A percentile compares a stretch with the other conserved stretches of the same genome.
Conservation (phyloP, 768 basidiomycete species). For the Pulveroboletus sp. region DNA sequence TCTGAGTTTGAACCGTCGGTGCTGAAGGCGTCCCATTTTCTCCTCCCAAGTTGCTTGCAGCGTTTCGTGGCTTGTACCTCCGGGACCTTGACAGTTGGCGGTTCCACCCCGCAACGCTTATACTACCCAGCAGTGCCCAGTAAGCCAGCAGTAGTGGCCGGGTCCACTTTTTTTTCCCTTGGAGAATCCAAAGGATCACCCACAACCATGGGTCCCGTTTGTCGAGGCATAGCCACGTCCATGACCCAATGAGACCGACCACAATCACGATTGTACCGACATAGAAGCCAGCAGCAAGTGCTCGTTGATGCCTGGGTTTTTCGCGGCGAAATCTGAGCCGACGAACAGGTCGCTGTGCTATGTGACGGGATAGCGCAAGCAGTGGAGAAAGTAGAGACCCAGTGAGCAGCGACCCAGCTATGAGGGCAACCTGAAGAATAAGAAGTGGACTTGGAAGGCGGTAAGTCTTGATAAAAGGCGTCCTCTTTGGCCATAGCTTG, state of each 20-base stretch:
- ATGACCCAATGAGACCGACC: slow-evolving; percentile 78
- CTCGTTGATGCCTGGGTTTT: slow-evolving; percentile 74
- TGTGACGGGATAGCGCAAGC: slow-evolving; percentile 85
- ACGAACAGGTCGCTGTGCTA: slow-evolving; percentile 79
- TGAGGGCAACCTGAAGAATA: slow-evolving; percentile 86
- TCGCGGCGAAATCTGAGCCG: slow-evolving; percentile 80
- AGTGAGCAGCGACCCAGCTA: slow-evolving; percentile 87
- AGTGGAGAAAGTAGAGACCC: slow-evolving; percentile 94
- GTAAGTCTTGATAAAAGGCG: slow-evolving; percentile 84
- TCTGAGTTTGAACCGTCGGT: slow-evolving; percentile 22
- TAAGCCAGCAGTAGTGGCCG: slow-evolving; percentile 74
- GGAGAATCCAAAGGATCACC: slow-evolving; percentile 71
- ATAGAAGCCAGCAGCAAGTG: slow-evolving; percentile 84
- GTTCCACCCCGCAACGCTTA: slow-evolving; percentile 95
- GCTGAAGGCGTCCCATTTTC: slow-evolving; percentile 32
- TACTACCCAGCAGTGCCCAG: slow-evolving; percentile 73
- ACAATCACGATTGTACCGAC: slow-evolving; percentile 71
- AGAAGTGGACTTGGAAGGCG: slow-evolving; percentile 90
- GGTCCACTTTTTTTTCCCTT: slow-evolving; percentile 74
- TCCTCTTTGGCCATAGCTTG: slow-evolving; percentile 77
- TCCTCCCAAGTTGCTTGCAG: slow-evolving; percentile 29
- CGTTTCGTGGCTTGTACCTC: slow-evolving; percentile 52
- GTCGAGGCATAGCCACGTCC: slow-evolving; percentile 86
- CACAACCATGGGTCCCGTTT: slow-evolving; percentile 84
- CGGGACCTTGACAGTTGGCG: slow-evolving; percentile 79